Percentiles rank a stretch among this genome's conserved stretches.
Evolutionary conservation across 257 asterid genomes (phyloP).

Genomic region (Petunia axillaris): DNA sequence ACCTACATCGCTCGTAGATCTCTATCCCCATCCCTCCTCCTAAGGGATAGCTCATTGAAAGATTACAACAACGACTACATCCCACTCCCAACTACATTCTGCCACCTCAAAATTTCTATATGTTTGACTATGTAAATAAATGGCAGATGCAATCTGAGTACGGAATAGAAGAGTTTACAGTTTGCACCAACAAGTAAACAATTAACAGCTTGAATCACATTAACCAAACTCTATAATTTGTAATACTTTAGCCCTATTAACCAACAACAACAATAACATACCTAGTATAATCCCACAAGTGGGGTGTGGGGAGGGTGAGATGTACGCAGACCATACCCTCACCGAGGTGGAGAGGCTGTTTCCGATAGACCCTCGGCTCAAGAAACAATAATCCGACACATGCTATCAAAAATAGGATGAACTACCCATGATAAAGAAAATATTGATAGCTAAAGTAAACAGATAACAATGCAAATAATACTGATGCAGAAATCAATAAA

Average conservation of each 20-base stretch:
- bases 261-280: neutral
- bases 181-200: neutral
- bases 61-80: neutral
- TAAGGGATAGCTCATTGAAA: neutral
- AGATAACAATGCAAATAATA: too few species aligned
- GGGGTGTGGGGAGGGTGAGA: too few species aligned
- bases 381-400: too few species aligned
- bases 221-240: neutral
- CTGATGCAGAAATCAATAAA: too few species aligned
- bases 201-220: neutral
- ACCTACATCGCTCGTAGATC: slow-evolving; percentile 10
- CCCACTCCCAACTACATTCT: too few species aligned
- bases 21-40: neutral
- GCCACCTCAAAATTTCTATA: neutral
- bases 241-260: neutral
- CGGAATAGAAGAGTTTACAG: neutral
- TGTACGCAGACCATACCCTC: too few species aligned
- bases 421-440: too few species aligned
- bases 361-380: too few species aligned
- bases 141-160: neutral
- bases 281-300: too few species aligned
- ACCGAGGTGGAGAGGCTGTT: too few species aligned
- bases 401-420: too few species aligned
- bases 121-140: neutral
- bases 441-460: too few species aligned